These are phyloP conservation scores for Colletotrichum chrysophilum DNA, from an alignment of 2,329 filamentous ascomycete species.

Conservation along the genomic window DNA sequence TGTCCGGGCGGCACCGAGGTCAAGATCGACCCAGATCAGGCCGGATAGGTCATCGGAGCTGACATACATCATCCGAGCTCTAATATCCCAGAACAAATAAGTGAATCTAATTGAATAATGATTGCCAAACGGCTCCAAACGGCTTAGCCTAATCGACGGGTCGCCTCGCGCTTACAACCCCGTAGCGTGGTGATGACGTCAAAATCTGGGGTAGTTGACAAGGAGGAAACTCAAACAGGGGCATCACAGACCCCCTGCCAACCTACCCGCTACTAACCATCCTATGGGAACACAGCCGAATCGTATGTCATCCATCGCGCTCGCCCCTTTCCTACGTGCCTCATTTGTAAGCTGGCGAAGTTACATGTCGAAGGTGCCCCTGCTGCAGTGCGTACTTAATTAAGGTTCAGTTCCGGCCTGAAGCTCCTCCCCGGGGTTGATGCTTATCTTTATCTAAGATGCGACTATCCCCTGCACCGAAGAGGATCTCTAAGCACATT, in stretches of 20 bases:
- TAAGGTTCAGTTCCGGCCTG: background rate
- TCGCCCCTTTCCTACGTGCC: background rate
- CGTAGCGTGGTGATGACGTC: conserved; percentile 6
- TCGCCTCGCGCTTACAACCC: background rate
- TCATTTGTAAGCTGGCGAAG: background rate
- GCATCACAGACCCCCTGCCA: background rate
- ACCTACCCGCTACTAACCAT: background rate
- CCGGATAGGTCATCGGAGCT: background rate
- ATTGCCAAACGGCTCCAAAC: background rate
- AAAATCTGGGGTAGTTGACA: conserved; percentile 1
- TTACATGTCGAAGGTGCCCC: background rate
- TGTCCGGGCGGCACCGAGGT: background rate
- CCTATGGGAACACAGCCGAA: background rate
- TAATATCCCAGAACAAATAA: background rate
- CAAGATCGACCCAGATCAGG: background rate
- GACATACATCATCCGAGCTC: background rate
- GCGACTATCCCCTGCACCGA: background rate
- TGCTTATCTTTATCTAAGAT: background rate
- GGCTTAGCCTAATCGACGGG: background rate
- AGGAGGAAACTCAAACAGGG: background rate
- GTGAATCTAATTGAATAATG: background rate
- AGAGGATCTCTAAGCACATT: background rate
- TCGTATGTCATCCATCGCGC: background rate
- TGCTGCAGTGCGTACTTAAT: background rate
- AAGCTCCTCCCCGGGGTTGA: background rate